Base-by-base conservation (phyloP, 495 filamentous ascomycete genomes). In the Mycothermus thermophilus region DNA sequence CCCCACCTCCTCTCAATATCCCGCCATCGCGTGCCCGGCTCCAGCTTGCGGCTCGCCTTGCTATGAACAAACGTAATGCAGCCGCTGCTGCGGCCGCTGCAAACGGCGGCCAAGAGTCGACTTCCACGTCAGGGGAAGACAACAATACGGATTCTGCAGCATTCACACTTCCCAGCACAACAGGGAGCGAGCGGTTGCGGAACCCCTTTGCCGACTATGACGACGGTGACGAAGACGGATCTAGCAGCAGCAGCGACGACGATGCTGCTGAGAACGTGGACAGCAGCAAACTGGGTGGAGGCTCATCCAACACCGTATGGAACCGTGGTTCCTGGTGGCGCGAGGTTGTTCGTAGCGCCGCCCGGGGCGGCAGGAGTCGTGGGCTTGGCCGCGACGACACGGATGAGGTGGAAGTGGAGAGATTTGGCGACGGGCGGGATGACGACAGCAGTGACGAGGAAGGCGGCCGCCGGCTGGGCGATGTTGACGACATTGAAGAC, bases 21-120 rank as follows among this genome's bases (percentile, higher is more conserved):
- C 78, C 80, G 8, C 86, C 86, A 2, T 87, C 83, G 2, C 72
- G 86, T n/a, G 86, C 86, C 13, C 75, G 86, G 12, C 69, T 83
- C 13, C 86, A 92, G 55, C 67, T 94, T 12, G 84, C 83, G 19
- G 80, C 77, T 19, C 75, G 83, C 14, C 72, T 94, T 1, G 85
- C 85, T 10, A 69, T 80, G 46, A 82, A 85, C 42, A 79, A 79
- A 44, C 75, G 79, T 41, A 76, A 75, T 46, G 65, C 66, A 8
- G 52, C 56, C 8, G 46, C 54, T 5, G 38, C 55, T 8, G 47
- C 52, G 7, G 41, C 54, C 9, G 52, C 58, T 0, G 41, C 57
- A 2, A 57, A 55, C 37, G 50, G 54, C 15, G 47, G 40, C 5
- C 43, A 47, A 18, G 46, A 45, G 24, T 59, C 48, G 26, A 34